Evolutionary conservation across 2,329 filamentous ascomycete genomes (phyloP).

Genomic region (Davidsoniella neocaledoniae): DNA sequence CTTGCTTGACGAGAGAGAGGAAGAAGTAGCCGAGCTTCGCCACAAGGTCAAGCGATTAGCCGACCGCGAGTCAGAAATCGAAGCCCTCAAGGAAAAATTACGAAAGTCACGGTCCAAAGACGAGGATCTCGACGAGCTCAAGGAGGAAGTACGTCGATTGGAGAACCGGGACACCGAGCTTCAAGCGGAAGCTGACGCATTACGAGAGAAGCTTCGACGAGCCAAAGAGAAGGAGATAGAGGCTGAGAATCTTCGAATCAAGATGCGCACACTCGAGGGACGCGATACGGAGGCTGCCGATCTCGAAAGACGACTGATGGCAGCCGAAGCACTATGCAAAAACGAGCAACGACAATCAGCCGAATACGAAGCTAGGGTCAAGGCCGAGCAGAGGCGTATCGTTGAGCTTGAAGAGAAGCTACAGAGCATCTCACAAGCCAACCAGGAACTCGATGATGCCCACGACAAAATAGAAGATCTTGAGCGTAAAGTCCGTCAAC

Average conservation of each 20-base stretch:
- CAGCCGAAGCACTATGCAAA: constrained; percentile 42
- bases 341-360: constrained; percentile 31
- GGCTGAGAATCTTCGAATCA: constrained; percentile 5
- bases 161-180: constrained; percentile 6
- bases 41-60: constrained; percentile 5
- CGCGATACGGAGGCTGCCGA: constrained; percentile 8
- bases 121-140: constrained; percentile 2
- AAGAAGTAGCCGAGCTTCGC: constrained; percentile 5
- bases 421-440: constrained; percentile 16
- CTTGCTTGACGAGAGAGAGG: constrained; percentile 5
- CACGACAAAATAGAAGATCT: constrained; percentile 42
- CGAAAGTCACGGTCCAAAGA: not conserved
- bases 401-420: constrained; percentile 39
- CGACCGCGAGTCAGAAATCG: constrained; percentile 9
- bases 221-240: constrained; percentile 10
- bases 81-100: constrained; percentile 8
- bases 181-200: constrained; percentile 5
- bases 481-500: constrained; percentile 34
- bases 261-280: constrained; percentile 5
- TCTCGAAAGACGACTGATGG: constrained; percentile 29
- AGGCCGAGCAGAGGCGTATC: constrained; percentile 33
- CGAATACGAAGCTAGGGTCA: constrained; percentile 44
- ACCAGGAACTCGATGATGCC: constrained; percentile 37
- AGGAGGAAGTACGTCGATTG: constrained; percentile 7
- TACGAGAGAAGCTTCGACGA: constrained; percentile 6